Evolutionary conservation across 2,329 filamentous ascomycete species (phyloP), one percentile per base, ranked within the genome.

Genomic region (Falciphora oryzae): DNA sequence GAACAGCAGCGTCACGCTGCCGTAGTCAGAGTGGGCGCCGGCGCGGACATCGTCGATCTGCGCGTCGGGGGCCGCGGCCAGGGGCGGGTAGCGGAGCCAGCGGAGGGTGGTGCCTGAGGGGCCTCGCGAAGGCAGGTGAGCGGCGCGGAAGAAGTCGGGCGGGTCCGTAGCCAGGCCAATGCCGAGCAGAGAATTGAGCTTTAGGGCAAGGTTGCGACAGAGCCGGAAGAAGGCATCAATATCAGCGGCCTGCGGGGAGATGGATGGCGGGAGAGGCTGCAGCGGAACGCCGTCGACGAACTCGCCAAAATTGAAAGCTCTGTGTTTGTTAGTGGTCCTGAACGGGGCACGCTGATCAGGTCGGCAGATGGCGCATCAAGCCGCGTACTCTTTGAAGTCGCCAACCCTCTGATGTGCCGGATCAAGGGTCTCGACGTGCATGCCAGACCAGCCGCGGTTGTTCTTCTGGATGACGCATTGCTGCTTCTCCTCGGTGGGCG

Each of bases 11-110:
- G 86, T 89, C 65, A 89, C 76, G 66, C 83, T 85, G 65, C 87
- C 87, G 77, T 97, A 97, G 78, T 97, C 93, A 5, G 90, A 94
- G 76, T 98, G 94, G 0, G 94, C 93, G 65, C 94, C 95, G 8
- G 94, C 94, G 32, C 94, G 89, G 66, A 97, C 85, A 71, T 94
- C 91, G 64, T 79, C 71, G 67, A 71, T 63, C 44, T 81, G 70
- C 69, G 86, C 75, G 14, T 74, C 71, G 7, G 50, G 18, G 50
- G 25, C 25, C 64, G 78, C 35, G 63, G 27, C 61, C 10, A 81
- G 78, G 1, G 86, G 82, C 0, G 89, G 90, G 76, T 92, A 93
- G 76, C 87, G 86, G 1, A 97, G 85, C 69, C 91, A 81, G 35
- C 91, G 87, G 18, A 92, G 80, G 71, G 85, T 90, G 68, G 80